Evolutionary conservation across 495 filamentous ascomycete genomes (phyloP).

Genomic region (Daldinia caldariorum): DNA sequence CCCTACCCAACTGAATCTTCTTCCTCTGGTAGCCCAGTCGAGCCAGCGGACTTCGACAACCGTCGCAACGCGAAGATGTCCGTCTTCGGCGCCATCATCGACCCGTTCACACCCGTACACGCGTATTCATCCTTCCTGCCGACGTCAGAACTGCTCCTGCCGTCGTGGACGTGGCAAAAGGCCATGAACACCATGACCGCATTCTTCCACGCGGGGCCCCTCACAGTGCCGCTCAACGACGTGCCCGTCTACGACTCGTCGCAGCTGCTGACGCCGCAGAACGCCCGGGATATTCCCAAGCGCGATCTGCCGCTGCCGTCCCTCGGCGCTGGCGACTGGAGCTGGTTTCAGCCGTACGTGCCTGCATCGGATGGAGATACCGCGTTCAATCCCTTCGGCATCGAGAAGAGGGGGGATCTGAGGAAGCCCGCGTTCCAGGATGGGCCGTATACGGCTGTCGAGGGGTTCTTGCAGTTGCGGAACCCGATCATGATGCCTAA

Average conservation of each 20-base stretch:
- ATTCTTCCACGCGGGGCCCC: constrained; percentile 58
- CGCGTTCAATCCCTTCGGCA: constrained; percentile 40
- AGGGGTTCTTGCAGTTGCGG: constrained; percentile 54
- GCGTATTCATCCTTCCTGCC: constrained; percentile 55
- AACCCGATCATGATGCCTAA: neutral
- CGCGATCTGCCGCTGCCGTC: constrained; percentile 42
- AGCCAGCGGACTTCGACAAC: constrained; percentile 12
- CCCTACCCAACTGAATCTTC: constrained; percentile 10
- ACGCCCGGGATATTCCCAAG: neutral
- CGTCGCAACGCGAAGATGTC: constrained; percentile 31
- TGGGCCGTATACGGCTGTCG: constrained; percentile 55
- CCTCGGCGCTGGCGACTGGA: constrained; percentile 49
- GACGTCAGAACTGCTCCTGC: constrained; percentile 47
- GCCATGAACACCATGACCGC: constrained; percentile 58
- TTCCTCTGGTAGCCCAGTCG: neutral
- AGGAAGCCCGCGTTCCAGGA: constrained; percentile 46
- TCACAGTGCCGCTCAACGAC: constrained; percentile 46
- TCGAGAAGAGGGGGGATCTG: constrained; percentile 36
- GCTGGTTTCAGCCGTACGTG: constrained; percentile 60
- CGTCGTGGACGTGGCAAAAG: constrained; percentile 55
- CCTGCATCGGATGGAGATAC: constrained; percentile 11
- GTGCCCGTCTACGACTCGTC: constrained; percentile 39
- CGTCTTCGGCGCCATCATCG: constrained; percentile 52
- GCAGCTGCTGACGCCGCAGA: constrained; percentile 26
- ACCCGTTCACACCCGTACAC: constrained; percentile 59